Evolutionary conservation across 2,329 filamentous ascomycete species (phyloP), one percentile per base, ranked within the genome.

Genomic region (Aspergillus pseudoglaucus): DNA sequence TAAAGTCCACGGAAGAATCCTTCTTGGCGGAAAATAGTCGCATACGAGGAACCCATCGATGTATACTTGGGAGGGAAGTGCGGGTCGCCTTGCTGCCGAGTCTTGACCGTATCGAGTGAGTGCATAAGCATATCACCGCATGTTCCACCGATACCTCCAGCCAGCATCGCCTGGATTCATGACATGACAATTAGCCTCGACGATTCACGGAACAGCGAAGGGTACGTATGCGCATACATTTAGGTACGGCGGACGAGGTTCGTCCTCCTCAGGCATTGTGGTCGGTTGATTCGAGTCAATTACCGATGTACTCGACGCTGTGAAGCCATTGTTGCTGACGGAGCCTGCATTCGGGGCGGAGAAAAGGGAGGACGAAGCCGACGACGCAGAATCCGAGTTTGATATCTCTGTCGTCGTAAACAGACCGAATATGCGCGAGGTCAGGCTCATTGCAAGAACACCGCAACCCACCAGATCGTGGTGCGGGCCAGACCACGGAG

Each of bases 121-220:
- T 98, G 93, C 93, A 98, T 98, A 57, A 98, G 76, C 80, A 98
- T 87, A 69, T 98, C 93, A 50, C 94, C 93, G 47, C 87, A 94
- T 14, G 88, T 90, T 46, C 93, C 93, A 63, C 94, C 93, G 46
- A 94, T 76, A 51, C 91, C 93, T 63, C 93, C 93, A 30, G 93
- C 93, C 62, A 98, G 78, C 90, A 97, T 98, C 66, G 87, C 84
- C 89, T 95, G 14, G 8, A 37, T 14, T 32, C 22, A 32, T 43
- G 7, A 59, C 47, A 52, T 43, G 41, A 22, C 42, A 18, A 18
- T 35, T n/a, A 20, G 23, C 18, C 22, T 39, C 25, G 25, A 30
- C 25, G 10, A 30, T 30, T 12, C 10, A 30, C 25, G 9, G 25
- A 42, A 42, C 12, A 42, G 20, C 40, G 8, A 27, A 18, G 23